Percentiles rank a stretch among this genome's conserved stretches.
phyloP scores from a whole-genome alignment of 768 basidiomycete species.

The Suillus subluteus region DNA sequence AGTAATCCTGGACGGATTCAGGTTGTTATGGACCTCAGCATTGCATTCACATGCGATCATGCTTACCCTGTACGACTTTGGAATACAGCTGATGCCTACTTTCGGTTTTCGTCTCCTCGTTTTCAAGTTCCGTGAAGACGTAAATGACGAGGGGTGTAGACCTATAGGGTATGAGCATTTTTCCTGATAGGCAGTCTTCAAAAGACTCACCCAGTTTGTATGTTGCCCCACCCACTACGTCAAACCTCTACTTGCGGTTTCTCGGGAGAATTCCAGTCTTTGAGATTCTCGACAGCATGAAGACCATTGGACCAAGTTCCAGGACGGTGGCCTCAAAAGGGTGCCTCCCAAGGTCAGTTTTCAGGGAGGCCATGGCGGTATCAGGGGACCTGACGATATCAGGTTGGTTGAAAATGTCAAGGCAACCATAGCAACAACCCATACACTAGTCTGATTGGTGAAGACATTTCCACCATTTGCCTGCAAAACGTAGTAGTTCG shows the following conservation, averaged over 20 bases:
- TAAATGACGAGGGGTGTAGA: constrained; percentile 61
- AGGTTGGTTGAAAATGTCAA: constrained; percentile 13
- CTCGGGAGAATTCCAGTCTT: too few relatives aligned
- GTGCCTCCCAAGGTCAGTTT: too few relatives aligned
- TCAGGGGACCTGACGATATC: constrained; percentile 4
- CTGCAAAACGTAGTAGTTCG: background rate
- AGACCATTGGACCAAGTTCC: too few relatives aligned
- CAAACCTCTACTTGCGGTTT: too few relatives aligned
- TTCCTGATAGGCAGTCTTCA: too few relatives aligned
- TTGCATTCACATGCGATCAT: background rate
- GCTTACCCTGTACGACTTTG: constrained; percentile 46
- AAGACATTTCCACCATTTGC: too few relatives aligned
- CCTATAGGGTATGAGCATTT: constrained; percentile 31
- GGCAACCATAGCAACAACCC: constrained; percentile 6
- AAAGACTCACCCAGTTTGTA: too few relatives aligned
- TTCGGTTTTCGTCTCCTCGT: constrained; percentile 35
- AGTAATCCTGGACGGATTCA: constrained; percentile 4
- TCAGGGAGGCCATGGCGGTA: too few relatives aligned
- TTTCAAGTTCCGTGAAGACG: constrained; percentile 49
- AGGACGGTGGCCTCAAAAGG: too few relatives aligned
- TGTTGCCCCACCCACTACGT: too few relatives aligned
- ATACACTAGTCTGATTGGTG: background rate
- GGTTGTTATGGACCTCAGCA: background rate
- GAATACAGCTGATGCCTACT: too few relatives aligned
- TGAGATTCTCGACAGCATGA: too few relatives aligned